These are phyloP conservation scores for Metarhizium anisopliae DNA, from an alignment of 2,329 filamentous ascomycete species.

Conservation along the genomic window DNA sequence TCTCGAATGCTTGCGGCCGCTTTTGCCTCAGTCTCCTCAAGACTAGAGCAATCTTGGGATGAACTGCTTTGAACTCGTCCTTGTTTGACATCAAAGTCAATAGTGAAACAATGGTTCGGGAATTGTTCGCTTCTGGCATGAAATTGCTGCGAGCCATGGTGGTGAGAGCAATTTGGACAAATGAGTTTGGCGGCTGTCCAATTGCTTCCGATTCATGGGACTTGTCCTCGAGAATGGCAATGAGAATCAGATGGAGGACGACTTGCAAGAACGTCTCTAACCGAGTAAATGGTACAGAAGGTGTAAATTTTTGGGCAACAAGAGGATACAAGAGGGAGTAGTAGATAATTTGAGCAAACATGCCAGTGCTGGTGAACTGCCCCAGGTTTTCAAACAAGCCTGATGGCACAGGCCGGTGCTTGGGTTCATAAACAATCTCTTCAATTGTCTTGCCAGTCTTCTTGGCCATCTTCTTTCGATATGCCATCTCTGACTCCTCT, in stretches of 20 bases:
- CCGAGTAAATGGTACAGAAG: slow-evolving; percentile 69
- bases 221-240: slow-evolving; percentile 78
- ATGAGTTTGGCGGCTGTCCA: slow-evolving; percentile 49
- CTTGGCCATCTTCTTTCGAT: slow-evolving; percentile 78
- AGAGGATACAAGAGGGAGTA: slow-evolving; percentile 79
- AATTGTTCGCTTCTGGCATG: slow-evolving; percentile 43
- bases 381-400: slow-evolving; percentile 71
- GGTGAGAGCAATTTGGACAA: slow-evolving; percentile 62
- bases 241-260: slow-evolving; percentile 75
- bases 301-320: slow-evolving; percentile 57
- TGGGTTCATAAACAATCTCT: slow-evolving; percentile 88
- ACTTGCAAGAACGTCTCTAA: slow-evolving; percentile 90
- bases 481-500: slow-evolving; percentile 87
- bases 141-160: slow-evolving; percentile 54
- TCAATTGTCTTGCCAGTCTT: slow-evolving; percentile 71
- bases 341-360: slow-evolving; percentile 87
- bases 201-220: slow-evolving; percentile 43
- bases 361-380: slow-evolving; percentile 71
- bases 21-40: slow-evolving; percentile 79
- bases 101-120: slow-evolving; percentile 56
- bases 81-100: slow-evolving; percentile 53
- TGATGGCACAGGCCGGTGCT: slow-evolving; percentile 62
- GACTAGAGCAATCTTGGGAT: slow-evolving; percentile 76
- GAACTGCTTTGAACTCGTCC: slow-evolving; percentile 71
- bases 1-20: slow-evolving; percentile 63